Percentiles rank a stretch among this genome's conserved stretches.
Evolutionary conservation across 139 green algal genomes (phyloP).

Genomic region (Chlorella sp.): DNA sequence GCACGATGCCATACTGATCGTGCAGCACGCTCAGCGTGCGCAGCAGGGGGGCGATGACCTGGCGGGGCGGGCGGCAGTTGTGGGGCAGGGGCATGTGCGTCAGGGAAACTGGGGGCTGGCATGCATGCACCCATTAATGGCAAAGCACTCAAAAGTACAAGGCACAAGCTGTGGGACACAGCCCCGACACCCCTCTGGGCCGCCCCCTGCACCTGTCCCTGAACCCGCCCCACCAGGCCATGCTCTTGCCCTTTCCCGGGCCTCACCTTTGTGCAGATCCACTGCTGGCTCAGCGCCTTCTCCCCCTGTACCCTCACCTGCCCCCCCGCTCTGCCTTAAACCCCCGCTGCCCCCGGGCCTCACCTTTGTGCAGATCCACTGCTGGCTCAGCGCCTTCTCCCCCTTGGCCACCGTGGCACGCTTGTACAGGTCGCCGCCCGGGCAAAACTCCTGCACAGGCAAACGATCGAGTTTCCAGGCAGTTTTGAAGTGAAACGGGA

Average conservation of each 20-base stretch:
- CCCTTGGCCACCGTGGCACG: not conserved
- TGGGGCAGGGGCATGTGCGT: not conserved
- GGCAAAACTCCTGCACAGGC: conserved; percentile 24
- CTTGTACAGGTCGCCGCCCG: conserved; percentile 87
- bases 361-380: conserved; percentile 78
- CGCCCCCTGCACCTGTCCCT: too few relatives aligned
- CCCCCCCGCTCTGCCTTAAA: too few relatives aligned
- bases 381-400: conserved; percentile 60
- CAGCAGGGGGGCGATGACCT: conserved; percentile 79
- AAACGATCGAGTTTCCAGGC: too few relatives aligned
- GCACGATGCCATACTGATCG: conserved; percentile 61
- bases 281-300: conserved; percentile 67
- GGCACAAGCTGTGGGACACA: too few relatives aligned
- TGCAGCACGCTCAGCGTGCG: conserved; percentile 75
- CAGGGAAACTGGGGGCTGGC: not conserved
- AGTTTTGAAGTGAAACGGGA: too few relatives aligned
- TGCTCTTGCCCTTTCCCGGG: too few relatives aligned
- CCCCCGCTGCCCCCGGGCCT: too few relatives aligned
- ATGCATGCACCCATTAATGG: too few relatives aligned
- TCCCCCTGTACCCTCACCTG: too few relatives aligned
- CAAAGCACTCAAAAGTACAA: too few relatives aligned
- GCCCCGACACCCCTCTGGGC: too few relatives aligned
- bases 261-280: conserved; percentile 75
- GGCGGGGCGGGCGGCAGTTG: not conserved
- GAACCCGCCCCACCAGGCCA: too few relatives aligned